These are phyloP conservation scores for Botryotinia narcissicola DNA, from an alignment of 2,329 filamentous ascomycete species.

Conservation along the genomic window DNA sequence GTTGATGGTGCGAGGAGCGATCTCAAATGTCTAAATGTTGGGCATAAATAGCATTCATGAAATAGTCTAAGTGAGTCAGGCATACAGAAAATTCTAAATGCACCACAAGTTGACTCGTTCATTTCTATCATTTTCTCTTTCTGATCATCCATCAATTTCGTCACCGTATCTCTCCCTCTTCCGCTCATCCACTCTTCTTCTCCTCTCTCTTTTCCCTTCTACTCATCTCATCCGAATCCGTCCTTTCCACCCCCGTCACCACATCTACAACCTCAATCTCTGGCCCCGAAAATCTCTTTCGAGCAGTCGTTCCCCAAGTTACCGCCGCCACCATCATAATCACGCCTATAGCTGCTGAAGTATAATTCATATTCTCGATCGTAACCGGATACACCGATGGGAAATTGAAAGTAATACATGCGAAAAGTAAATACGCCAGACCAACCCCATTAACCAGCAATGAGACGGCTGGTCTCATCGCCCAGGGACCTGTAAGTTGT, in stretches of 20 bases:
- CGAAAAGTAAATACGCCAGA: slow-evolving; percentile 52
- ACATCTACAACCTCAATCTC: slow-evolving; percentile 29
- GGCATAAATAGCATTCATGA: not conserved
- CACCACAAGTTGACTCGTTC: not conserved
- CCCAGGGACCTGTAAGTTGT: slow-evolving; percentile 42
- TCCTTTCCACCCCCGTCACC: slow-evolving; percentile 22
- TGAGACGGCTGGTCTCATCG: slow-evolving; percentile 41
- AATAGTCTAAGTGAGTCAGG: not conserved
- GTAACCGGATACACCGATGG: slow-evolving; percentile 51
- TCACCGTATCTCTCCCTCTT: not conserved
- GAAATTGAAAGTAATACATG: slow-evolving; percentile 56
- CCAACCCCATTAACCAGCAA: slow-evolving; percentile 48
- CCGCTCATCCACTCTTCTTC: slow-evolving; percentile 9
- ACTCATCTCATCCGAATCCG: slow-evolving; percentile 20
- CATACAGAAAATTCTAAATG: not conserved
- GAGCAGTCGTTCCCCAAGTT: slow-evolving; percentile 52
- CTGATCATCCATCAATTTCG: not conserved
- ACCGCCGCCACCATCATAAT: slow-evolving; percentile 50
- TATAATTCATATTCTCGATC: slow-evolving; percentile 57
- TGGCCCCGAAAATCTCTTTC: slow-evolving; percentile 51
- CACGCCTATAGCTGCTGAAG: slow-evolving; percentile 53
- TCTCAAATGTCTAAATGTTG: not conserved
- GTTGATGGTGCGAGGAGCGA: not conserved
- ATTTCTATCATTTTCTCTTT: not conserved
- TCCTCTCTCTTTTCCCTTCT: slow-evolving; percentile 13